These are phyloP conservation scores for Lactarius indigo DNA, from an alignment of 768 basidiomycete species.

Conservation along the genomic window DNA sequence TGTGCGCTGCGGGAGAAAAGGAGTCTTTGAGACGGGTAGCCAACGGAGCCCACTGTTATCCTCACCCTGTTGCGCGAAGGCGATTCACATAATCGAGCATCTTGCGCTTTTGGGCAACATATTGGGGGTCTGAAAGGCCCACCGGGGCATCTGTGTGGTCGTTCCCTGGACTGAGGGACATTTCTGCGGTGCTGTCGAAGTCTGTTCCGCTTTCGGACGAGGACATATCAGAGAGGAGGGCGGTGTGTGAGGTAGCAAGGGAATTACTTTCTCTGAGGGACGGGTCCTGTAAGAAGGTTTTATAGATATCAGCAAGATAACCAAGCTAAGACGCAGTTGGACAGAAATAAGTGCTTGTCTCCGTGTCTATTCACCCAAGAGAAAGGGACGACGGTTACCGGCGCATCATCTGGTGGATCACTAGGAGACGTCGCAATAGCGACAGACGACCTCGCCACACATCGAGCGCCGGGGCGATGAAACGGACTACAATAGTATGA, in stretches of 20 bases:
- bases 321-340: not conserved
- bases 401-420: not conserved
- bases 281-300: not conserved
- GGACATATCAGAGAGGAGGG: not conserved
- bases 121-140: slow-evolving; percentile 49
- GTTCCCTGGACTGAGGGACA: too few relatives aligned
- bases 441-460: not conserved
- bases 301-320: not conserved
- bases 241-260: not conserved
- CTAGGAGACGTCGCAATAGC: not conserved
- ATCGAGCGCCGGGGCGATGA: not conserved
- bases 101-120: slow-evolving; percentile 41
- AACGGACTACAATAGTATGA: not conserved
- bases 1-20: slow-evolving; percentile 46
- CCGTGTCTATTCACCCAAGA: not conserved
- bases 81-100: slow-evolving; percentile 61
- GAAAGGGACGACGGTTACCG: not conserved
- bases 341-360: not conserved
- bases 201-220: not conserved
- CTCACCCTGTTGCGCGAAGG: slow-evolving; percentile 59
- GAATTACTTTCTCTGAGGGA: not conserved
- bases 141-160: slow-evolving; percentile 32
- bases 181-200: not conserved
- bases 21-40: slow-evolving; percentile 9
- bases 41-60: slow-evolving; percentile 2